These are phyloP conservation scores for Porodaedalea pini DNA, from an alignment of 1,284 basidiomycete genomes.

Conservation along the genomic window DNA sequence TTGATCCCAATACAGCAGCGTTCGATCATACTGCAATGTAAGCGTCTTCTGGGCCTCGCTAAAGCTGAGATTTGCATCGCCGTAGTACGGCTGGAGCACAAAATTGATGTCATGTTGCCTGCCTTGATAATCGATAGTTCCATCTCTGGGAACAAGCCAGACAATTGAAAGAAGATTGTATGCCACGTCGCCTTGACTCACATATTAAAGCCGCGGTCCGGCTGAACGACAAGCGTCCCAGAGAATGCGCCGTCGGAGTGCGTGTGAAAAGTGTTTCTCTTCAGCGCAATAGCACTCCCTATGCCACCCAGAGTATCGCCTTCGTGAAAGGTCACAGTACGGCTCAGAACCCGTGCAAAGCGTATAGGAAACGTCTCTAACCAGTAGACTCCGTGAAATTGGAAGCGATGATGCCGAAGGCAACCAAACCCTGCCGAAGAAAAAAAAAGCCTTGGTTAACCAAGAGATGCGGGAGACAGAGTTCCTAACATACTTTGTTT, in stretches of 20 bases:
- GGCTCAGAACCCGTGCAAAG: background rate
- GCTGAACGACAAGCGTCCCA: conserved; percentile 43
- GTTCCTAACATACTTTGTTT: conserved; percentile 19
- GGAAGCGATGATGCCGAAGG: conserved; percentile 37
- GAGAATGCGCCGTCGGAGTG: conserved; percentile 34
- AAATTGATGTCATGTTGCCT: conserved; percentile 59
- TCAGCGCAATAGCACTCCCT: conserved; percentile 36
- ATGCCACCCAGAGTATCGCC: conserved; percentile 38
- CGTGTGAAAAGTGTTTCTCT: conserved; percentile 29
- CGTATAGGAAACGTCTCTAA: conserved; percentile 18
- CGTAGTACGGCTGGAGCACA: conserved; percentile 54
- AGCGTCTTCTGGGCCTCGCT: conserved; percentile 51
- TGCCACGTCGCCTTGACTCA: conserved; percentile 21
- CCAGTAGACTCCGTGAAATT: conserved; percentile 37
- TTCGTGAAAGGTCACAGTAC: conserved; percentile 15
- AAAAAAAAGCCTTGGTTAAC: background rate
- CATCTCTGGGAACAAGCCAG: conserved; percentile 33
- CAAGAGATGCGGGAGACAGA: background rate
- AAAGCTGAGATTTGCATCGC: conserved; percentile 45
- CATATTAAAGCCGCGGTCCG: conserved; percentile 47
- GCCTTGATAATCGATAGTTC: conserved; percentile 57
- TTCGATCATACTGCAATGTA: conserved; percentile 48
- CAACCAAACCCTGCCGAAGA: conserved; percentile 35
- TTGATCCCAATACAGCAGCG: conserved; percentile 54
- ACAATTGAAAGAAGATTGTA: background rate